Evolutionary conservation across 495 filamentous ascomycete species (phyloP).

Genomic region (Aspergillus campestris): DNA sequence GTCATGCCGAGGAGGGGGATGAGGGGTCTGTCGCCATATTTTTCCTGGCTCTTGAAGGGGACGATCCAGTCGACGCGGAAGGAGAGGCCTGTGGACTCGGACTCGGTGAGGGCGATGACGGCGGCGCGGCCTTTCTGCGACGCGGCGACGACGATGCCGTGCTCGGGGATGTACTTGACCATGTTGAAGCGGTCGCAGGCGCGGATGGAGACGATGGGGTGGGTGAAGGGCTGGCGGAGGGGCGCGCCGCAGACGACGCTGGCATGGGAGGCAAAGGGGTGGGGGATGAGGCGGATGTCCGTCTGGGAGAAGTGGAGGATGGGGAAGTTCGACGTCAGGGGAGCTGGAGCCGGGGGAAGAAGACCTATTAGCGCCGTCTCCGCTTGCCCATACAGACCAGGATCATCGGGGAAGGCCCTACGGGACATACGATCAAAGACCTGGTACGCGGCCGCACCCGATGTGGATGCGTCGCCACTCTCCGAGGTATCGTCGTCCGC

Average conservation of each 20-base stretch:
- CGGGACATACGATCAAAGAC: conserved; percentile 14
- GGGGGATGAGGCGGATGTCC: conserved; percentile 49
- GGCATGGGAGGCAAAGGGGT: conserved; percentile 35
- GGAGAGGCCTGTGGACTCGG: conserved; percentile 22
- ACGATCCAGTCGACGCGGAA: conserved; percentile 52
- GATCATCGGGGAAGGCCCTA: conserved; percentile 1
- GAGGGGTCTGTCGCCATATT: conserved; percentile 30
- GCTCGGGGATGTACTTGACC: conserved; percentile 65
- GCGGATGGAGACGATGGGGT: conserved; percentile 26
- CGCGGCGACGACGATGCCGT: conserved; percentile 66
- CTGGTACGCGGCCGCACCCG: conserved; percentile 6
- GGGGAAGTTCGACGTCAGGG: conserved; percentile 22
- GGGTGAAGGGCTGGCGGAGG: conserved; percentile 35
- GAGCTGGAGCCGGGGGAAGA: conserved; percentile 8
- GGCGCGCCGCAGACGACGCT: conserved; percentile 39
- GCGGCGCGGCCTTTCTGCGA: conserved; percentile 67
- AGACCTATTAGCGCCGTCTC: conserved; percentile 4
- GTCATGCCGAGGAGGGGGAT: conserved; percentile 46
- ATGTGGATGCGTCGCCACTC: conserved; percentile 4
- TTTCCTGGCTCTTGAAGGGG: conserved; percentile 42
- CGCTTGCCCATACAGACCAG: background rate
- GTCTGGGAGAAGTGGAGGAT: conserved; percentile 52
- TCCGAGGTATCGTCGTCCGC: conserved; percentile 5
- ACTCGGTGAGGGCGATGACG: conserved; percentile 59
- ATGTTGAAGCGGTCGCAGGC: conserved; percentile 66